Evolutionary conservation across 2,329 filamentous ascomycete species (phyloP), one percentile per base, ranked within the genome.

Genomic region (Rutstroemia sp.): DNA sequence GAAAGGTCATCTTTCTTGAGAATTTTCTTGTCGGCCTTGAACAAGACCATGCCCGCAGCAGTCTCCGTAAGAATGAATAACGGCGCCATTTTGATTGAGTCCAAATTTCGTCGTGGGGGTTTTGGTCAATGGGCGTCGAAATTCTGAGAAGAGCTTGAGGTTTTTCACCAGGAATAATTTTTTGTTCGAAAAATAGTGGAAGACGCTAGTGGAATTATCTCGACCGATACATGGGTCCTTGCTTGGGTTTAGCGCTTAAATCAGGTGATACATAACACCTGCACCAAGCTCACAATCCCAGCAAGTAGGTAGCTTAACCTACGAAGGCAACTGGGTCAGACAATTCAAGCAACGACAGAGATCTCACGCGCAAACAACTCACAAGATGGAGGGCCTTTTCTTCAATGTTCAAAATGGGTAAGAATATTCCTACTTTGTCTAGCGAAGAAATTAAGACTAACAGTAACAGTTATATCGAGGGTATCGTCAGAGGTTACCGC

Each of bases 1-100:
- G 82, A 80, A 61, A 95, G 75, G 69, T 92, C 85, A 75, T 92
- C 87, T 69, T 88, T 86, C 75, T 95, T 94, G 64, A 99, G 80
- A 58, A 97, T 82, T 80, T 97, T 97, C 84, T 96, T 97, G 82
- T 97, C 92, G 67, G 92, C 88, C 81, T 99, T 97, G 79, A 99
- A 91, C 73, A 99, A 84, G 74, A 92, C 94, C 78, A 97, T 97
- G 73, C 94, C 95, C 67, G 65, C 63, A 71, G 70, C 89, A 73
- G 92, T 96, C 77, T 96, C 92, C 70, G 87, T 87, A 68, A 96
- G 85, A 76, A 96, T 88, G 76, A 95, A 95, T 72, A 94, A 84
- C 39, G 53, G 53, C 76, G 88, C 87, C 88, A 94, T 94, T 64
- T 65, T 83, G 73, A 67, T 65, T 39, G 41, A 37, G 9, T 56